Percentiles rank a stretch among this genome's conserved stretches.
Conservation (phyloP, 257 asterid genomes). For the Solanum appendiculatum region DNA sequence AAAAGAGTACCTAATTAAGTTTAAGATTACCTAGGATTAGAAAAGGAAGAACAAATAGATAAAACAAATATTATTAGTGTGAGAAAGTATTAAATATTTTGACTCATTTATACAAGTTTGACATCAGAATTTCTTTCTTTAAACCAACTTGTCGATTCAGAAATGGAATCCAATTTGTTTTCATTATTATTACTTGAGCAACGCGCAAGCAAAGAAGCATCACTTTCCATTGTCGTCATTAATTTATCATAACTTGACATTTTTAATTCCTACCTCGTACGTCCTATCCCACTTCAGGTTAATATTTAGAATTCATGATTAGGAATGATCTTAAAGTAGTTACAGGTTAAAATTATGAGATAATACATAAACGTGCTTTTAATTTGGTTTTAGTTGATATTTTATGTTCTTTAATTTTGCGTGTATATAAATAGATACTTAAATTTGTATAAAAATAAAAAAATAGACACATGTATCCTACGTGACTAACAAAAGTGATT, state of each 20-base stretch:
- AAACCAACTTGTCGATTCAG: background rate
- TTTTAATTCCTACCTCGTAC: background rate
- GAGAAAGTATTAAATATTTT: background rate
- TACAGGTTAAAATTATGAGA: background rate
- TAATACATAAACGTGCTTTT: no score
- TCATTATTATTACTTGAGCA: background rate
- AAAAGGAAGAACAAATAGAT: background rate
- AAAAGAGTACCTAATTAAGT: background rate
- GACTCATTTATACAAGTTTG: background rate
- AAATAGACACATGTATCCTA: background rate
- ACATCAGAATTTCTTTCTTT: background rate
- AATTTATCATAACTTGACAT: background rate
- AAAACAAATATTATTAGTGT: background rate
- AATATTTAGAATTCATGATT: background rate
- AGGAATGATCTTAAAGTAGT: background rate
- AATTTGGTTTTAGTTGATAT: background rate
- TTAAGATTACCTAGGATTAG: background rate
- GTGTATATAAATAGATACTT: no score
- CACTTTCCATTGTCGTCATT: background rate
- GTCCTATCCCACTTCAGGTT: background rate
- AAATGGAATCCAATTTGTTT: background rate
- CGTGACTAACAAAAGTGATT: no score
- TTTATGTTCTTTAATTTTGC: background rate
- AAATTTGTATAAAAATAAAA: no score
- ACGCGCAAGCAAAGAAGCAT: background rate